Evolutionary conservation across 768 basidiomycete species (phyloP).

Genomic region (Xerocomellus intermedius): DNA sequence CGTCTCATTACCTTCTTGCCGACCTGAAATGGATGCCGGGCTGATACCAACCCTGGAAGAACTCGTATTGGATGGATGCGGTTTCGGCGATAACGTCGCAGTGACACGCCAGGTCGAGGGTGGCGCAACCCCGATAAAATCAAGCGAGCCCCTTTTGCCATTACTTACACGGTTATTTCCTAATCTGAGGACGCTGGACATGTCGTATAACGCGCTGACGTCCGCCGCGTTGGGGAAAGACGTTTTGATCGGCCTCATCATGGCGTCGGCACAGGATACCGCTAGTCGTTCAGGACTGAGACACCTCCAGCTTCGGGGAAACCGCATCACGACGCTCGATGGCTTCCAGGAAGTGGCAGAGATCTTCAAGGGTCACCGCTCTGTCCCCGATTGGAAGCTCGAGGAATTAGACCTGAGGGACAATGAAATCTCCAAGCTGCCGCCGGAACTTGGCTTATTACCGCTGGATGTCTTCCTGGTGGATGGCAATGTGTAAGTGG

Average conservation of each 20-base stretch:
- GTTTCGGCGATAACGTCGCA: constrained; percentile 57
- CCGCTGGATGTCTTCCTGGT: constrained; percentile 81
- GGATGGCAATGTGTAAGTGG: constrained; percentile 77
- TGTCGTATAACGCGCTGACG: constrained; percentile 73
- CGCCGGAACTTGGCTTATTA: constrained; percentile 67
- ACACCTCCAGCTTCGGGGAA: constrained; percentile 68
- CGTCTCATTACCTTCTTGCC: constrained; percentile 49
- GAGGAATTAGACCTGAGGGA: constrained; percentile 83
- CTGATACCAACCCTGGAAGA: constrained; percentile 71
- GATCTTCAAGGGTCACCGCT: constrained; percentile 62
- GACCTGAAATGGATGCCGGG: constrained; percentile 31
- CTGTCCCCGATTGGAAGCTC: constrained; percentile 66
- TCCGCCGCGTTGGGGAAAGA: constrained; percentile 49
- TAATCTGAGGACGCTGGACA: constrained; percentile 60
- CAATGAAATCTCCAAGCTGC: constrained; percentile 72
- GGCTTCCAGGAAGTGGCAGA: constrained; percentile 63
- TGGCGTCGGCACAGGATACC: constrained; percentile 37
- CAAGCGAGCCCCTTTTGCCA: constrained; percentile 54
- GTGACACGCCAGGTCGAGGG: constrained; percentile 39
- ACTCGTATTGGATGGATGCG: constrained; percentile 71
- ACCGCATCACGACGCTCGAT: constrained; percentile 57
- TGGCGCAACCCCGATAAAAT: constrained; percentile 40
- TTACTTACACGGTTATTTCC: constrained; percentile 70
- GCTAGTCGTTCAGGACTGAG: constrained; percentile 53
- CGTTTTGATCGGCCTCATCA: constrained; percentile 48